Conservation (phyloP, 2,329 filamentous ascomycete species). For the Corynespora cassiicola region DNA sequence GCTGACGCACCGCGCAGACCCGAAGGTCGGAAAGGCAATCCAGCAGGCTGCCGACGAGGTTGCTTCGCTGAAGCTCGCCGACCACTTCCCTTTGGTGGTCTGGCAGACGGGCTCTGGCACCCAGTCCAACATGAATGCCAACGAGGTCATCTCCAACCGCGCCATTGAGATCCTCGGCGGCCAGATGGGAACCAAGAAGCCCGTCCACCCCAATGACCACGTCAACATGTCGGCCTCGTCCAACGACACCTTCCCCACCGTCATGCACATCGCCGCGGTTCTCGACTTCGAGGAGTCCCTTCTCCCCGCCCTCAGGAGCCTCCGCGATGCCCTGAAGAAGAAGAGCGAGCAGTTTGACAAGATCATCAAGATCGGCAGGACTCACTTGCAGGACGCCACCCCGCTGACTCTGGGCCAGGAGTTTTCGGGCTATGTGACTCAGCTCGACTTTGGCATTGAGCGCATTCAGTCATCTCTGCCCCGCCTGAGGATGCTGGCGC, state of each 20-base stretch:
- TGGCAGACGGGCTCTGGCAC: slow-evolving; percentile 99
- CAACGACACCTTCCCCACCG: slow-evolving; percentile 98
- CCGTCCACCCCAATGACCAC: slow-evolving; percentile 98
- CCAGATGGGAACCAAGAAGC: slow-evolving; percentile 94
- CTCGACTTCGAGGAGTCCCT: slow-evolving; percentile 89
- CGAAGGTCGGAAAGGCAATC: slow-evolving; percentile 89
- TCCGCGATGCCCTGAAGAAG: slow-evolving; percentile 82
- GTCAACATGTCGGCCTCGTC: slow-evolving; percentile 99
- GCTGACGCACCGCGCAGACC: slow-evolving; percentile 64
- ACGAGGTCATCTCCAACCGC: slow-evolving; percentile 99
- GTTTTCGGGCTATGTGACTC: slow-evolving; percentile 95
- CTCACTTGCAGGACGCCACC: slow-evolving; percentile 96
- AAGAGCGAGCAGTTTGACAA: slow-evolving; percentile 90
- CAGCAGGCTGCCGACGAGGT: slow-evolving; percentile 95
- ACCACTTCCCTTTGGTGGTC: slow-evolving; percentile 98
- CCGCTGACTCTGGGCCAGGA: slow-evolving; percentile 95
- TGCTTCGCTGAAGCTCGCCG: slow-evolving; percentile 87
- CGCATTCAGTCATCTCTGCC: slow-evolving; percentile 84
- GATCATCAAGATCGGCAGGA: slow-evolving; percentile 99
- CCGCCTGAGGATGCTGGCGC: slow-evolving; percentile 84
- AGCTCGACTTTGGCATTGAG: slow-evolving; percentile 89
- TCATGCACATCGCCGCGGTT: slow-evolving; percentile 99
- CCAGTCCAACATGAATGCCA: slow-evolving; percentile 99
- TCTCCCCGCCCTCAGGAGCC: slow-evolving; percentile 79
- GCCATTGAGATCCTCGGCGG: slow-evolving; percentile 98